Conservation (phyloP, 2,329 filamentous ascomycete species). For the Cladobotryum mycophilum region DNA sequence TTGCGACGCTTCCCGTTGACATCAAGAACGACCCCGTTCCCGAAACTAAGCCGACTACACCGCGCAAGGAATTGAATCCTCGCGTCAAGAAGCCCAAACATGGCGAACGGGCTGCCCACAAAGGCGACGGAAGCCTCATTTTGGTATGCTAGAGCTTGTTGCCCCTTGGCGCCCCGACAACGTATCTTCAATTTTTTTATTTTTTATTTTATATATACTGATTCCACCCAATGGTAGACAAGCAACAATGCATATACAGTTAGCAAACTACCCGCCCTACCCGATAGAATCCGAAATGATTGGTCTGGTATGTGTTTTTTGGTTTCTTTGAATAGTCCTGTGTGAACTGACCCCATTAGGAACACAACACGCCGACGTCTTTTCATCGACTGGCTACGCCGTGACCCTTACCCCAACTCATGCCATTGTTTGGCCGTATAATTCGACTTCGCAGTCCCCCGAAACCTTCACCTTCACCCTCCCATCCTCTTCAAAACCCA, state of each 20-base stretch:
- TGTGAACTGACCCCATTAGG: constrained; percentile 35
- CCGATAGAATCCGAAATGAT: constrained; percentile 65
- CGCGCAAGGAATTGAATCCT: constrained; percentile 50
- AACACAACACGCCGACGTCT: constrained; percentile 59
- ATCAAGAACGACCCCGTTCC: constrained; percentile 39
- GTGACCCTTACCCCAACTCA: constrained; percentile 74
- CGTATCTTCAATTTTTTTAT: too few species aligned
- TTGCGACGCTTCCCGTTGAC: constrained; percentile 33
- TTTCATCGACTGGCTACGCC: constrained; percentile 63
- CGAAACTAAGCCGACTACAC: constrained; percentile 31
- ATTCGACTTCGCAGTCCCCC: constrained; percentile 57
- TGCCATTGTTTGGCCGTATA: constrained; percentile 89
- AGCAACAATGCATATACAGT: constrained; percentile 81
- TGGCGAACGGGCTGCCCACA: constrained; percentile 53
- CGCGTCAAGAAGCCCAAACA: constrained; percentile 57
- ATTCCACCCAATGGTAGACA: constrained; percentile 45
- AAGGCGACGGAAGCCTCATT: constrained; percentile 61
- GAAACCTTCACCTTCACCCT: constrained; percentile 77
- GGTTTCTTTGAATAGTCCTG: constrained; percentile 4
- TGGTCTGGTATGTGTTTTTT: constrained; percentile 51
- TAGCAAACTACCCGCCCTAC: constrained; percentile 75
- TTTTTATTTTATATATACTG: too few species aligned
- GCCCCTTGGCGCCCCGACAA: neutral
- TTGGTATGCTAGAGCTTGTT: constrained; percentile 44
- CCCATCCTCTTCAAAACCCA: constrained; percentile 61